Evolutionary conservation across 805 yeast genomes (phyloP).

Genomic region (Yamadazyma ubonensis): DNA sequence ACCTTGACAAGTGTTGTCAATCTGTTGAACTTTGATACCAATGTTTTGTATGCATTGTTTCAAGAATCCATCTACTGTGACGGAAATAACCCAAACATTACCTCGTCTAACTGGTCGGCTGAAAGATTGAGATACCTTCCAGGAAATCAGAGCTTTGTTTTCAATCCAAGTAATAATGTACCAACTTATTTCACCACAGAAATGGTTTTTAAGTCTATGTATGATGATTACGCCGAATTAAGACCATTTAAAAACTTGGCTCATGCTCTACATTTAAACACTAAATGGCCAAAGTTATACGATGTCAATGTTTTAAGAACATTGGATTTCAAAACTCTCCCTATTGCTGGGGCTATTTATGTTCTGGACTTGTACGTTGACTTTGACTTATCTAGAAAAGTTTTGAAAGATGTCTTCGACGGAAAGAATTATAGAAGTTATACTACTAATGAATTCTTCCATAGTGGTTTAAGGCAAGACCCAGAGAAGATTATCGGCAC

Average conservation of each 20-base stretch:
- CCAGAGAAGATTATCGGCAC: constrained; percentile 39
- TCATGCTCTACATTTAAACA: constrained; percentile 29
- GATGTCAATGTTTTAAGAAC: constrained; percentile 26
- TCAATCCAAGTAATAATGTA: constrained; percentile 11
- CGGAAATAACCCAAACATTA: constrained; percentile 22
- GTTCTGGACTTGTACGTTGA: constrained; percentile 53
- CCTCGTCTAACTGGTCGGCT: constrained; percentile 49
- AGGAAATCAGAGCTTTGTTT: constrained; percentile 28
- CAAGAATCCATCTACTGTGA: constrained; percentile 61
- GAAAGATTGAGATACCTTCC: constrained; percentile 32
- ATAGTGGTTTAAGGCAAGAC: constrained; percentile 47
- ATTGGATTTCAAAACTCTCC: constrained; percentile 35
- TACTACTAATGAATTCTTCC: constrained; percentile 51
- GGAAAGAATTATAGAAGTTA: constrained; percentile 37
- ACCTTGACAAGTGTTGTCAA: constrained; percentile 34
- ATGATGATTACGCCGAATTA: constrained; percentile 47
- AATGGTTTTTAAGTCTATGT: constrained; percentile 54
- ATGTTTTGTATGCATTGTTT: constrained; percentile 52
- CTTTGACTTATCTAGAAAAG: constrained; percentile 39
- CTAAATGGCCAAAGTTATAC: constrained; percentile 39
- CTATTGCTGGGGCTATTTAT: constrained; percentile 52
- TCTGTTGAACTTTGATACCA: constrained; percentile 48
- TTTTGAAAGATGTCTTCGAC: constrained; percentile 28
- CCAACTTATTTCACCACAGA: constrained; percentile 52
- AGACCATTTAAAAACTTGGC: constrained; percentile 41